Percentiles rank a stretch among this genome's conserved stretches.
These are phyloP conservation scores for Gonium pectorale DNA, from an alignment of 139 green algal species.

Conservation along the genomic window DNA sequence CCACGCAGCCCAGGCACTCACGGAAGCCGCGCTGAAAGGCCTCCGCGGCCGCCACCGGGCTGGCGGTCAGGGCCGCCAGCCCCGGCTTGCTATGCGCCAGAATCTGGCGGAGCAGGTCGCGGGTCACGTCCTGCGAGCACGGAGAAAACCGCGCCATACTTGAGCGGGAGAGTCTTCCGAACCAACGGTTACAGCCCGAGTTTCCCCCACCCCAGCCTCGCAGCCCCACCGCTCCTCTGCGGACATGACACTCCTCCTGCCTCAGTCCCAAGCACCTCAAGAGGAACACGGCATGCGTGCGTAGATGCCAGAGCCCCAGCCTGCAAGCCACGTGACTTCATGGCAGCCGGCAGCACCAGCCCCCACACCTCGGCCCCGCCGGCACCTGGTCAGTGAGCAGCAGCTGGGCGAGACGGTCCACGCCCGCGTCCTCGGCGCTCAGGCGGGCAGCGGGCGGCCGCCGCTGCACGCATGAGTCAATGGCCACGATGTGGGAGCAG, in stretches of 20 bases:
- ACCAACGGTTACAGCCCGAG: too few species aligned
- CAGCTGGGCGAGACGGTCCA: slow-evolving; percentile 81
- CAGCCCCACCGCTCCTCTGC: too few species aligned
- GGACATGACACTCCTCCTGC: too few species aligned
- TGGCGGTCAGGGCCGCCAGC: slow-evolving; percentile 29
- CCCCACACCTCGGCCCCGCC: background rate
- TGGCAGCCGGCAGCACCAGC: too few species aligned
- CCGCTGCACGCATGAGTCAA: slow-evolving; percentile 85
- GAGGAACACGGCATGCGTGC: too few species aligned
- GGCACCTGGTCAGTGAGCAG: slow-evolving; percentile 39
- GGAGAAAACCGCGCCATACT: too few species aligned
- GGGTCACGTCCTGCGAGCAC: slow-evolving; percentile 23
- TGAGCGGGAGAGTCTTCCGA: too few species aligned
- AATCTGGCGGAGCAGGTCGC: slow-evolving; percentile 33
- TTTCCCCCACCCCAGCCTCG: too few species aligned
- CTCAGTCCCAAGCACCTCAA: too few species aligned
- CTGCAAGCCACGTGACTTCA: too few species aligned
- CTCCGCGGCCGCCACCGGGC: slow-evolving; percentile 20
- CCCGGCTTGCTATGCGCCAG: slow-evolving; percentile 47
- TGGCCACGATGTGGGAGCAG: slow-evolving; percentile 72
- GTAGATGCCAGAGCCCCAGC: too few species aligned
- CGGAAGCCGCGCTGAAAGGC: slow-evolving; percentile 72
- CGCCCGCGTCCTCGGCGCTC: slow-evolving; percentile 74
- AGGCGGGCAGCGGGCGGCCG: slow-evolving; percentile 72
- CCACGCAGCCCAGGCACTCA: slow-evolving; percentile 51